These are phyloP conservation scores for Fusarium paranaense DNA, from an alignment of 2,329 filamentous ascomycete genomes.

Conservation along the genomic window DNA sequence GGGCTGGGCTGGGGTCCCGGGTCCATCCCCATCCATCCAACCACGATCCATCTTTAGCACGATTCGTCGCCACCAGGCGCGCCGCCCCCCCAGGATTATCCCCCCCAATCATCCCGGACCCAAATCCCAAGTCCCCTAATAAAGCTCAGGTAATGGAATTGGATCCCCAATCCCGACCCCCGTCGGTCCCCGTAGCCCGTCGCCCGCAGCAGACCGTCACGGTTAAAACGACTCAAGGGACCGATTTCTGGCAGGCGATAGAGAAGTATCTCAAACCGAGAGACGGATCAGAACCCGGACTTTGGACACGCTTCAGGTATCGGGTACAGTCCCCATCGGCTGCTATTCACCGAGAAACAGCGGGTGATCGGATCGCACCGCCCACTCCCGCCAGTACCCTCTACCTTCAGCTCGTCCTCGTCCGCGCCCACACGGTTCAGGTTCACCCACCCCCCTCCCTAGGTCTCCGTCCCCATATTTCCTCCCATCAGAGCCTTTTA, in stretches of 20 bases:
- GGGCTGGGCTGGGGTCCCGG: neutral
- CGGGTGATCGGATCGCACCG: conserved; percentile 14
- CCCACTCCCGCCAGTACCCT: conserved; percentile 23
- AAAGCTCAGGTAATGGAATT: conserved; percentile 29
- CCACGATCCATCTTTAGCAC: conserved; percentile 9
- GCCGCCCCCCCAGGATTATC: neutral
- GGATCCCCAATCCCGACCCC: conserved; percentile 23
- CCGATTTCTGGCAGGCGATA: neutral
- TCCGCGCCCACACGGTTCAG: neutral
- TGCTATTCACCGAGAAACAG: conserved; percentile 10
- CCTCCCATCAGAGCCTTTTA: conserved; percentile 29
- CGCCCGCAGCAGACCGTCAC: conserved; percentile 7
- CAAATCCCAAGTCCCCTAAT: conserved; percentile 13
- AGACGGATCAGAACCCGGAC: conserved; percentile 24
- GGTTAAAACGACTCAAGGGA: conserved; percentile 8
- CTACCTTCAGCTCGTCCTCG: conserved; percentile 15
- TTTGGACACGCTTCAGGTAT: conserved; percentile 16
- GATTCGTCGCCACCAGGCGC: conserved; percentile 19
- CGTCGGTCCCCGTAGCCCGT: conserved; percentile 13
- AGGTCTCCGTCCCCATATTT: conserved; percentile 26
- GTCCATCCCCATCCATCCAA: neutral
- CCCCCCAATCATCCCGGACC: conserved; percentile 21
- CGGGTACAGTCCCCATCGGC: conserved; percentile 4
- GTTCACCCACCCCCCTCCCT: neutral
- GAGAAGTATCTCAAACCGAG: conserved; percentile 14